Evolutionary conservation across 176 grass and related monocot species (phyloP), one percentile per base, ranked within the genome.

Genomic region (Musa itinerans): DNA sequence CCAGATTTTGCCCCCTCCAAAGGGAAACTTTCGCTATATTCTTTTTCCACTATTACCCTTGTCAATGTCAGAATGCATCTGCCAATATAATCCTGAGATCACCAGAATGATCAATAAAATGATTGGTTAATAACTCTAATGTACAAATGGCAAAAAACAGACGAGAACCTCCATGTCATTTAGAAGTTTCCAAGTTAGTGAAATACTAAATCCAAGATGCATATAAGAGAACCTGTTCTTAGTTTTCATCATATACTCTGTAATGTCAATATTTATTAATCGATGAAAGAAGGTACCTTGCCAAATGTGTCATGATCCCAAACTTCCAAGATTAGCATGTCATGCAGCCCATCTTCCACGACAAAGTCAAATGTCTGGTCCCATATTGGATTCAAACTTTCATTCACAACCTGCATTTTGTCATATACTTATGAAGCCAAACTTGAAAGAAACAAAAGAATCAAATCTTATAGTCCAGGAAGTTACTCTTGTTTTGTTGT

Each of bases 231-330:
- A 43, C 34, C 34, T 43, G 34, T 43, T 43, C 34, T 43, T 6
- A 43, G 34, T 43, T 43, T 43, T 43, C 34, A 43, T 43, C 34
- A 43, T 43, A 4, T 43, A 43, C 34, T 0, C 4, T 3, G 4
- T 43, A 43, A 43, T 0, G 4, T 3, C 34, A 43, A 43, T 43
- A 43, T 43, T 43, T 43, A 43, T 43, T 43, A 43, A 43, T 43
- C 4, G 34, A 43, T 43, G 34, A 43, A 34, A 43, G 34, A 43
- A 43, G 34, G 76, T 79, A 96, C 94, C 94, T 98, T 98, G 81
- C 88, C 88, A 73, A 98, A 98, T 43, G 94, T 98, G 86, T 98
- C 94, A 57, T 98, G 94, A 77, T 98, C 94, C 84, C 87, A 98
- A 68, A 98, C 82, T 88, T 98, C 94, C 54, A 98, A 92, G 69